Evolutionary conservation across 495 filamentous ascomycete species (phyloP).

Genomic region (Talaromyces liani): DNA sequence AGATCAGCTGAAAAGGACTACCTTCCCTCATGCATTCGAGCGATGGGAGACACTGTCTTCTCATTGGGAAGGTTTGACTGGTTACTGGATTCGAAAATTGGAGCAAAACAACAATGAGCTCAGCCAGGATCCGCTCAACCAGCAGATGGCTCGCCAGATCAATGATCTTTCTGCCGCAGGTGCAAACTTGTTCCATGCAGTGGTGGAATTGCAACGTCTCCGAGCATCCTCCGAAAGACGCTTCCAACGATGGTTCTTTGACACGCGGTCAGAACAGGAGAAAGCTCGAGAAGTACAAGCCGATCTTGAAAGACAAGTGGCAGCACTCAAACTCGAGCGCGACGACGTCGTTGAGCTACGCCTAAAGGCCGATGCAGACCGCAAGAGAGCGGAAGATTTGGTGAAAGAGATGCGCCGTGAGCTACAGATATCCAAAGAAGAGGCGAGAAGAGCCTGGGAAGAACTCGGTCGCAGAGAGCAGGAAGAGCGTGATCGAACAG

Average conservation of each 20-base stretch:
- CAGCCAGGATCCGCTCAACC: constrained; percentile 68
- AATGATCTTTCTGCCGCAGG: constrained; percentile 93
- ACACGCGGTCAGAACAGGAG: constrained; percentile 84
- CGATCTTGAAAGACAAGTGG: constrained; percentile 65
- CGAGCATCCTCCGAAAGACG: constrained; percentile 93
- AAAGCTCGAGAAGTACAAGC: constrained; percentile 74
- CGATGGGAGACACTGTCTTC: constrained; percentile 95
- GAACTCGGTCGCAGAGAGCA: constrained; percentile 91
- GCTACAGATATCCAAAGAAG: constrained; percentile 89
- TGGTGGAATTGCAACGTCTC: constrained; percentile 92
- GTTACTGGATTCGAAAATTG: constrained; percentile 90
- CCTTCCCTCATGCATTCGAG: constrained; percentile 95
- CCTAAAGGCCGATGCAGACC: constrained; percentile 58
- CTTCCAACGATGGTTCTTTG: constrained; percentile 98
- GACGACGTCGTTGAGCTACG: constrained; percentile 56
- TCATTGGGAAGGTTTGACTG: constrained; percentile 95
- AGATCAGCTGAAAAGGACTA: constrained; percentile 31
- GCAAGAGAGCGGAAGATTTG: constrained; percentile 61
- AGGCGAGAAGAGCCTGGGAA: constrained; percentile 94
- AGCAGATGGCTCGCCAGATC: constrained; percentile 87
- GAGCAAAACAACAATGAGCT: constrained; percentile 85
- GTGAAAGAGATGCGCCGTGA: constrained; percentile 83
- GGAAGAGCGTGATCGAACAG: constrained; percentile 88
- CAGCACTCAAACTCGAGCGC: constrained; percentile 61
- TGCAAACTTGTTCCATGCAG: constrained; percentile 94